Evolutionary conservation across 2,329 filamentous ascomycete species (phyloP).

Genomic region (Hymenoscyphus salicellus): DNA sequence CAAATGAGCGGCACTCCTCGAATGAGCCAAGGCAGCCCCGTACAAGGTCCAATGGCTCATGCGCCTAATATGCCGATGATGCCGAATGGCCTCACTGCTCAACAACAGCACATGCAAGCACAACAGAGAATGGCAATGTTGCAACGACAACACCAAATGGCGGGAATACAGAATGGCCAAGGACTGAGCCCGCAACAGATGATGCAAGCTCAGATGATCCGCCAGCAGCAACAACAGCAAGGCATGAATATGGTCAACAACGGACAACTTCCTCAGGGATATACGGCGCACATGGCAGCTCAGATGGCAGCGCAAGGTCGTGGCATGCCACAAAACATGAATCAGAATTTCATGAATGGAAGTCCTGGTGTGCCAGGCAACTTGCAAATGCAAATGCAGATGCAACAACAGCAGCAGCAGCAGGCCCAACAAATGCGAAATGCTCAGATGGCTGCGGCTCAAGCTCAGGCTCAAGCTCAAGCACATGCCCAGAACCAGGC

Average conservation of each 20-base stretch:
- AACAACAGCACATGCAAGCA: slow-evolving; percentile 29
- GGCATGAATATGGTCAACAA: slow-evolving; percentile 20
- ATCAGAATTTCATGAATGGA: slow-evolving; percentile 35
- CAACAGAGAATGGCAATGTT: slow-evolving; percentile 23
- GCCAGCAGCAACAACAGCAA: slow-evolving; percentile 36
- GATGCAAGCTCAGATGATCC: slow-evolving; percentile 19
- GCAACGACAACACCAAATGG: slow-evolving; percentile 36
- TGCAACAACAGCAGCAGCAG: slow-evolving; percentile 36
- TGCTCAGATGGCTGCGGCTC: slow-evolving; percentile 16
- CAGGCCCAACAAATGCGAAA: slow-evolving; percentile 25
- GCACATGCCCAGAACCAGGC: slow-evolving; percentile 1
- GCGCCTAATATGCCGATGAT: slow-evolving; percentile 56
- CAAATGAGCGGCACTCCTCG: slow-evolving; percentile 57
- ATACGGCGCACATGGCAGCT: slow-evolving; percentile 23
- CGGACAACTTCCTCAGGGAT: slow-evolving; percentile 22
- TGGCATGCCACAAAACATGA: slow-evolving; percentile 29
- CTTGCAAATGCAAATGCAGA: slow-evolving; percentile 40
- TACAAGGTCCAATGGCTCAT: slow-evolving; percentile 57
- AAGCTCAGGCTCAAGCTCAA: slow-evolving; percentile 15
- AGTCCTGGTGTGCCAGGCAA: slow-evolving; percentile 36
- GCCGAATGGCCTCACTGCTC: slow-evolving; percentile 41
- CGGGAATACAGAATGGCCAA: slow-evolving; percentile 35
- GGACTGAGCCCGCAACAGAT: slow-evolving; percentile 32
- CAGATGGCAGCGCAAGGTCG: slow-evolving; percentile 5
- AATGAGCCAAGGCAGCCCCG: slow-evolving; percentile 61